A percentile compares a stretch with the other conserved stretches of the same genome.
Evolutionary conservation across 2,329 filamentous ascomycete genomes (phyloP).

Genomic region (Epichloe brachyelytri): DNA sequence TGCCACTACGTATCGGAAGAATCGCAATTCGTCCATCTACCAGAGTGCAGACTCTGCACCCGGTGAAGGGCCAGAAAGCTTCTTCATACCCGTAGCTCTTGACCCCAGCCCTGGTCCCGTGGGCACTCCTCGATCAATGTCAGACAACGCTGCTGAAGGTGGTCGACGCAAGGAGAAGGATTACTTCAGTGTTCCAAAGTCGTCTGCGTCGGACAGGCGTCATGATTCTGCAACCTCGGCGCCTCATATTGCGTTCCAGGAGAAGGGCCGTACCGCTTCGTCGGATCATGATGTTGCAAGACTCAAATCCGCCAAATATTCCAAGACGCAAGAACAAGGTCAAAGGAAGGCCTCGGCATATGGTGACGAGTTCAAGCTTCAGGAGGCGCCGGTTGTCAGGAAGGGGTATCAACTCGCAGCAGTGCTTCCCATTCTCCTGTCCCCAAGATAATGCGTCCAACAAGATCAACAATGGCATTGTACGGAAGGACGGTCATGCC

Average conservation of each 20-base stretch:
- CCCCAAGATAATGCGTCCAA: slow-evolving; percentile 21
- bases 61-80: slow-evolving; percentile 51
- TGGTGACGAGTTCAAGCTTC: slow-evolving; percentile 54
- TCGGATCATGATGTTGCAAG: slow-evolving; percentile 45
- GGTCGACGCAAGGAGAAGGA: slow-evolving; percentile 42
- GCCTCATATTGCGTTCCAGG: slow-evolving; percentile 86
- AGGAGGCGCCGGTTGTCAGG: slow-evolving; percentile 63
- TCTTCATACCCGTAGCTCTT: slow-evolving; percentile 64
- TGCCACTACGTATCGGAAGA: slow-evolving; percentile 64
- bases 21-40: slow-evolving; percentile 58
- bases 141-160: slow-evolving; percentile 32
- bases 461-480: slow-evolving; percentile 22
- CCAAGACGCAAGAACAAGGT: slow-evolving; percentile 23
- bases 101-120: slow-evolving; percentile 52
- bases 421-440: slow-evolving; percentile 28
- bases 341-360: slow-evolving; percentile 15
- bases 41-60: slow-evolving; percentile 30
- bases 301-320: slow-evolving; percentile 36
- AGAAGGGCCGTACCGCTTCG: slow-evolving; percentile 53
- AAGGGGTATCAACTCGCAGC: slow-evolving; percentile 29
- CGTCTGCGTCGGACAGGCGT: slow-evolving; percentile 30
- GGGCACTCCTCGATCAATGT: slow-evolving; percentile 39
- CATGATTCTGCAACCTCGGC: slow-evolving; percentile 44
- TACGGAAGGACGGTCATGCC: slow-evolving; percentile 14
- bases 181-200: slow-evolving; percentile 40